Evolutionary conservation across 768 basidiomycete genomes (phyloP).

Genomic region (Boletus rex-veris): DNA sequence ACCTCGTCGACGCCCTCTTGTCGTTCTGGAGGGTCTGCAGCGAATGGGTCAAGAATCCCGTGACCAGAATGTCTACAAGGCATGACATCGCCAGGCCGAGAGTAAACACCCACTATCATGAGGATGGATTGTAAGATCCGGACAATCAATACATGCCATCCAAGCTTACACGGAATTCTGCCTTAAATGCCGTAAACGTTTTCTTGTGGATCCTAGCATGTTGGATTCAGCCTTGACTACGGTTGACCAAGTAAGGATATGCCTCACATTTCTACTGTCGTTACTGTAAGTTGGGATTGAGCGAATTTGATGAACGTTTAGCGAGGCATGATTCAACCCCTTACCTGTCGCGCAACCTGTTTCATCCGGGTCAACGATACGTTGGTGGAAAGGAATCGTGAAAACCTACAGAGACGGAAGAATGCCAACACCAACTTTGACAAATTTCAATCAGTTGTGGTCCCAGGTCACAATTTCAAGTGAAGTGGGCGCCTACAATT

Average conservation of each 20-base stretch:
- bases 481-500: conserved; percentile 29
- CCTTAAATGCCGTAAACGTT: conserved; percentile 24
- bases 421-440: conserved; percentile 28
- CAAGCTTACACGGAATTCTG: conserved; percentile 18
- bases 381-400: neutral
- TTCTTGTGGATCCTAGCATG: conserved; percentile 24
- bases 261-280: conserved; percentile 31
- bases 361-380: neutral
- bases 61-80: conserved; percentile 48
- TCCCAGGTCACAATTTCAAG: neutral
- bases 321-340: neutral
- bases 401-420: conserved; percentile 30
- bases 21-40: conserved; percentile 39
- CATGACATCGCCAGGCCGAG: conserved; percentile 49
- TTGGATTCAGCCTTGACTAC: neutral
- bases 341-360: conserved; percentile 37
- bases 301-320: conserved; percentile 12
- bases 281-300: conserved; percentile 20
- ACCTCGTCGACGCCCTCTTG: conserved; percentile 40
- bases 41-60: conserved; percentile 41
- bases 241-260: neutral
- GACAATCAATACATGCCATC: neutral
- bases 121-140: neutral
- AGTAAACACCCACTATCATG: conserved; percentile 47
- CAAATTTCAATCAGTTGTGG: neutral